Base-by-base conservation (phyloP, 345 rosid species). In the Populus davidiana region DNA sequence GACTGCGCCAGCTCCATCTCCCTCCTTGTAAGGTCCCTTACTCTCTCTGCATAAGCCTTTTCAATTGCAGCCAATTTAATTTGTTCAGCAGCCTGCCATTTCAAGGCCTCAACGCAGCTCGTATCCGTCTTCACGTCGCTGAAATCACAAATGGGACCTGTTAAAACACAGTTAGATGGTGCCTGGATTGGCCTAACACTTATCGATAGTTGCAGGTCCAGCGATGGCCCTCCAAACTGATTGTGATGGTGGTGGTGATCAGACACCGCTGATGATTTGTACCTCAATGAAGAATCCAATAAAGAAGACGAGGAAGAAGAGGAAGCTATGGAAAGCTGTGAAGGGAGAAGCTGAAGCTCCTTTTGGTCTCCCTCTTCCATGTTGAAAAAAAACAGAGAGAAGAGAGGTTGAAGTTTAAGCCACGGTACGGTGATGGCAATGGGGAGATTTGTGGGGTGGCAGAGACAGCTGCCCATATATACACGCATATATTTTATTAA, bases 1-100 rank as follows among this genome's bases (percentile, higher is more conserved):
- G 98, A 88, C 71, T 93, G 97, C 4, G 99, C 98, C 85, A 93
- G 31, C 88, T 92, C 98, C 93, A 93, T 92, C 87, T 96, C 99
- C 84, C 91, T 86, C 81, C 91, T 83, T 47, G 96, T 92, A 38
- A 92, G 88, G 83, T 96, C 99, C 89, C 96, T 87, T 66, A 96
- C 94, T 43, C 97, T 86, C 86, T 96, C 99, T 0, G 99, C 98
- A 47, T 96, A 96, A 18, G 96, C 96, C 82, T 90, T 96, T 66
- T 96, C 99, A 2, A 93, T 87, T 0, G 98, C 89, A 0, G 97
- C 96, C 73, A 93, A 49, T 25, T 94, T 86, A 62, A 93, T 92
- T 73, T 91, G 96, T 90, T 96, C 99, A 16, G 93, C 92, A 65
- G 99, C 92, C 82, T 93, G 93, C 99, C 96, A 93, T 80, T 92